Evolutionary conservation across 2,329 filamentous ascomycete species (phyloP), one percentile per base, ranked within the genome.

Genomic region (Metarhizium rileyi): DNA sequence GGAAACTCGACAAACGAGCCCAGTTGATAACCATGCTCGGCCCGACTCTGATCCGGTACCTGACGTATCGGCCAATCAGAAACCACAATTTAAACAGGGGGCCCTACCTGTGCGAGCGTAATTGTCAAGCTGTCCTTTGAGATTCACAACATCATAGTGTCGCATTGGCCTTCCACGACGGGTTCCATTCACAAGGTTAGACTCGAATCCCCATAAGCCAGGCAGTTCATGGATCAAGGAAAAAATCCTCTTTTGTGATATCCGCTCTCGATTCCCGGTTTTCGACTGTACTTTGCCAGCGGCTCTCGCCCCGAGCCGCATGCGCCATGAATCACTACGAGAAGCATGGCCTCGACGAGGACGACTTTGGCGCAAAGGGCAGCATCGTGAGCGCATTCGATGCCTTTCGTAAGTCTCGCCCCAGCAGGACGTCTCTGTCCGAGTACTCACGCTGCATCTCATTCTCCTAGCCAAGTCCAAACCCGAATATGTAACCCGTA

Each of bases 331-430:
- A 93, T 77, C 86, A 85, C 61, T 90, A 85, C 71, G 74, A 82
- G 59, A 77, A 84, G 62, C 76, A 80, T 58, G 49, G 48, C 49
- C 53, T 90, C 59, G 78, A 90, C 62, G 90, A 95, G 61, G 85
- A 86, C 66, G 73, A 80, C 55, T 95, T 95, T 71, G 86, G 80
- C 62, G 83, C 87, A 59, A 84, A 84, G 64, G 75, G 80, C 50
- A 75, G 70, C 66, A 78, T 84, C 51, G 81, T 95, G 61, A 84
- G 84, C 68, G 90, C 91, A 52, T 98, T 98, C 69, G 93, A 98
- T 74, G 91, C 90, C 57, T 98, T 98, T 67, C 91, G 90, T 95
- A 80, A 64, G 87, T 59, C 36, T 36, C 28, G 18, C 36, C 7
- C 25, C 20, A 35, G 7, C 8, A 18, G 8, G 8, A 20, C n/a